These are phyloP conservation scores for Solanum pimpinellifolium DNA, from an alignment of 257 asterid genomes.

Conservation along the genomic window DNA sequence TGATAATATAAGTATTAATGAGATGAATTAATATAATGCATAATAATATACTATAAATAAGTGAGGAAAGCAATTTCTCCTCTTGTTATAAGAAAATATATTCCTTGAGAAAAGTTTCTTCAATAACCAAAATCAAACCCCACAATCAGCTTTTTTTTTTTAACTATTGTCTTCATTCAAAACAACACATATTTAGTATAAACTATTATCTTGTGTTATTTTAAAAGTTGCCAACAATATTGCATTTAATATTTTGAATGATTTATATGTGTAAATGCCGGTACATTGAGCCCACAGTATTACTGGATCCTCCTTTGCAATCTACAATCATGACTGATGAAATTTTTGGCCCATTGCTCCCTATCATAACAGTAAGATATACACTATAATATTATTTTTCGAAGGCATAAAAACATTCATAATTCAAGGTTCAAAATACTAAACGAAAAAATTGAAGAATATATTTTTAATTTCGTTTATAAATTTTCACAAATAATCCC, in stretches of 20 bases:
- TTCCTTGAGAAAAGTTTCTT: background rate
- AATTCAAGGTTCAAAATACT: background rate
- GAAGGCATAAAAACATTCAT: no score
- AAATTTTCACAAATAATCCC: background rate
- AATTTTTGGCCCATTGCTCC: constrained; percentile 41
- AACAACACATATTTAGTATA: background rate
- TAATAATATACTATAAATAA: no score
- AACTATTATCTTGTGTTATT: background rate
- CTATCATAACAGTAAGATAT: constrained; percentile 49
- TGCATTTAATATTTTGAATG: background rate
- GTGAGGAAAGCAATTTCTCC: no score
- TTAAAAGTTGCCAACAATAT: background rate
- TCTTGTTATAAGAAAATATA: background rate
- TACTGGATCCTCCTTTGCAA: no score
- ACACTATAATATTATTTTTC: background rate
- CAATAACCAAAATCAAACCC: background rate
- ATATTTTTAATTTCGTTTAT: no score
- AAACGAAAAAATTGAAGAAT: no score
- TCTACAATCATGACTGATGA: no score
- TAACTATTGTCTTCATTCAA: background rate
- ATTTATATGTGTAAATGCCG: background rate
- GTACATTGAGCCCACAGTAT: no score
- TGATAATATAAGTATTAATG: no score
- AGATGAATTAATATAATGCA: no score
- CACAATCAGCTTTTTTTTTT: rapidly evolving